Evolutionary conservation across 768 basidiomycete genomes (phyloP).

Genomic region (Mycena venus): DNA sequence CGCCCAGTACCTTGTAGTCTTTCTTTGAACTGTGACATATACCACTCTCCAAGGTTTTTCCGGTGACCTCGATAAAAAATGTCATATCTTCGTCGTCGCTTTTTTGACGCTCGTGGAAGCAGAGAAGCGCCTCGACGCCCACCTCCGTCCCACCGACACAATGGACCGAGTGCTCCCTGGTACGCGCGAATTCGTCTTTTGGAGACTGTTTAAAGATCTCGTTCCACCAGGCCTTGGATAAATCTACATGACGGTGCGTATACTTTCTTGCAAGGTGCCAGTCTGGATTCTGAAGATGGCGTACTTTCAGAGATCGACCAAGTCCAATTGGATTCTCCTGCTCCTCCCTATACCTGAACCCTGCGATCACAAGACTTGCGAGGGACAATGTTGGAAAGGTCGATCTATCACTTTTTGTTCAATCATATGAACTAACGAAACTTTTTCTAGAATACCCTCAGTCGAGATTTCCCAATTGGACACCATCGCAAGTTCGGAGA

Average conservation of each 20-base stretch:
- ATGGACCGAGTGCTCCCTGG: constrained; percentile 44
- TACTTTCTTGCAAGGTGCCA: neutral
- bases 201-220: neutral
- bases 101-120: neutral
- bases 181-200: neutral
- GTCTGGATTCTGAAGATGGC: neutral
- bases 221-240: constrained; percentile 22
- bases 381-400: constrained; percentile 52
- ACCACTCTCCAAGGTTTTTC: neutral
- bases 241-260: constrained; percentile 22
- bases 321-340: constrained; percentile 45
- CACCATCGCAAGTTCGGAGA: constrained; percentile 55
- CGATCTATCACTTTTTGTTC: neutral
- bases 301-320: constrained; percentile 49
- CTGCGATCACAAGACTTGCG: constrained; percentile 53
- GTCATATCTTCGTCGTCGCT: neutral
- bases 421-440: neutral
- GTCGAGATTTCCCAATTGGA: constrained; percentile 71
- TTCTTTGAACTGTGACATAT: no score
- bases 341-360: constrained; percentile 51
- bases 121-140: constrained; percentile 4
- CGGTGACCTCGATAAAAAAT: neutral
- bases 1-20: no score
- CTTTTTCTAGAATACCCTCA: constrained; percentile 50
- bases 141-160: constrained; percentile 35